Evolutionary conservation across 768 basidiomycete species (phyloP).

Genomic region (Omphalotus guepiniiformis): DNA sequence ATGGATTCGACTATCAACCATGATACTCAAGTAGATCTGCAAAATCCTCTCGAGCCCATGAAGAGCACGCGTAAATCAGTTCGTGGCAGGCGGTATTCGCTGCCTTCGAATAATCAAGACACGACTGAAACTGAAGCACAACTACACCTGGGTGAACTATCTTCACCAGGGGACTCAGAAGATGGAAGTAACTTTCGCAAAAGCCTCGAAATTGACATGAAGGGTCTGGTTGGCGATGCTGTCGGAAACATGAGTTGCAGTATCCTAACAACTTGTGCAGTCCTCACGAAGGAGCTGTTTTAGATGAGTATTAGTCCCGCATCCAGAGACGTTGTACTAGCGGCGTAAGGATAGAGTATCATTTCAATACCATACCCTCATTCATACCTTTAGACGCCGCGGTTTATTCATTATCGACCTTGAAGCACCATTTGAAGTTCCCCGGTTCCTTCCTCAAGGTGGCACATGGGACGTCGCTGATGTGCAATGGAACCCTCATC

Average conservation of each 20-base stretch:
- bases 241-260: constrained; percentile 54
- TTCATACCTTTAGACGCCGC: constrained; percentile 49
- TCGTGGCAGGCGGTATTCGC: too few relatives aligned
- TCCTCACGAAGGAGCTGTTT: constrained; percentile 1
- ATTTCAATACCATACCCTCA: not conserved
- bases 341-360: constrained; percentile 52
- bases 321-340: constrained; percentile 85
- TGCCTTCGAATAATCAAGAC: not conserved
- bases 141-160: not conserved
- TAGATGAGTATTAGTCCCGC: constrained; percentile 92
- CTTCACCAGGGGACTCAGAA: constrained; percentile 29
- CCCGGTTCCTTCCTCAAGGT: constrained; percentile 92
- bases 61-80: too few relatives aligned
- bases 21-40: too few relatives aligned
- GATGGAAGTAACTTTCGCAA: constrained; percentile 56
- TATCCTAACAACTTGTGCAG: not conserved
- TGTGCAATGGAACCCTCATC: constrained; percentile 91
- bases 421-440: constrained; percentile 78
- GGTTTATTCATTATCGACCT: constrained; percentile 96
- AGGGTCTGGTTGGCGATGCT: constrained; percentile 72
- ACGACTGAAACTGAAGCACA: not conserved
- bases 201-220: constrained; percentile 75
- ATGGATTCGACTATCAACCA: too few relatives aligned
- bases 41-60: too few relatives aligned
- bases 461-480: constrained; percentile 96